phyloP scores from a whole-genome alignment of 768 basidiomycete species.

The Baorangia bicolor region DNA sequence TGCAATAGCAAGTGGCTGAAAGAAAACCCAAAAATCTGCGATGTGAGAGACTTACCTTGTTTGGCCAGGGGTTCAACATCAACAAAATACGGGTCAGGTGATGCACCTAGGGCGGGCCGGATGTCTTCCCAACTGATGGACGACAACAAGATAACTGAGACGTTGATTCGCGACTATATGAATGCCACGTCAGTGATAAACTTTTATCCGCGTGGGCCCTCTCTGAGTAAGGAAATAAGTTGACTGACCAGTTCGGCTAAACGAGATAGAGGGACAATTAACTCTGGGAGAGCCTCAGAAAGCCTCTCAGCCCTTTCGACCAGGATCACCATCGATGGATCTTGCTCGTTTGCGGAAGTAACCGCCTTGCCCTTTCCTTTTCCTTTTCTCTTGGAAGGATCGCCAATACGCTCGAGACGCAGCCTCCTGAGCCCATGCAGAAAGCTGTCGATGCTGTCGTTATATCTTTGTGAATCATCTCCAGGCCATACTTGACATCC shows the following conservation, averaged over 20 bases:
- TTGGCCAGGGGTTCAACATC: slow-evolving; percentile 53
- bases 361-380: slow-evolving; percentile 35
- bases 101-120: slow-evolving; percentile 64
- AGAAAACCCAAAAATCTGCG: neutral
- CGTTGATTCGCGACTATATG: slow-evolving; percentile 56
- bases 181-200: slow-evolving; percentile 2
- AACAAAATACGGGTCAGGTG: slow-evolving; percentile 71
- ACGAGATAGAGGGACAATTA: slow-evolving; percentile 69
- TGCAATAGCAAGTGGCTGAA: slow-evolving; percentile 9
- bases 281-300: slow-evolving; percentile 57
- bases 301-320: slow-evolving; percentile 70
- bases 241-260: slow-evolving; percentile 65
- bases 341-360: slow-evolving; percentile 8
- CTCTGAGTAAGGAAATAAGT: neutral
- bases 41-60: slow-evolving; percentile 45
- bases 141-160: slow-evolving; percentile 64
- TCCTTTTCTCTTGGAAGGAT: slow-evolving; percentile 20
- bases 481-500: slow-evolving; percentile 61
- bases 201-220: neutral
- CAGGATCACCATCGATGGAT: slow-evolving; percentile 51
- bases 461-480: slow-evolving; percentile 46
- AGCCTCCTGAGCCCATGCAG: slow-evolving; percentile 58
- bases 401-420: slow-evolving; percentile 22
- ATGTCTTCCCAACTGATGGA: slow-evolving; percentile 70
- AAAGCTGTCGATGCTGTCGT: slow-evolving; percentile 66